phyloP scores from a whole-genome alignment of 352 stramenopile genomes.

The Pythium insidiosum region DNA sequence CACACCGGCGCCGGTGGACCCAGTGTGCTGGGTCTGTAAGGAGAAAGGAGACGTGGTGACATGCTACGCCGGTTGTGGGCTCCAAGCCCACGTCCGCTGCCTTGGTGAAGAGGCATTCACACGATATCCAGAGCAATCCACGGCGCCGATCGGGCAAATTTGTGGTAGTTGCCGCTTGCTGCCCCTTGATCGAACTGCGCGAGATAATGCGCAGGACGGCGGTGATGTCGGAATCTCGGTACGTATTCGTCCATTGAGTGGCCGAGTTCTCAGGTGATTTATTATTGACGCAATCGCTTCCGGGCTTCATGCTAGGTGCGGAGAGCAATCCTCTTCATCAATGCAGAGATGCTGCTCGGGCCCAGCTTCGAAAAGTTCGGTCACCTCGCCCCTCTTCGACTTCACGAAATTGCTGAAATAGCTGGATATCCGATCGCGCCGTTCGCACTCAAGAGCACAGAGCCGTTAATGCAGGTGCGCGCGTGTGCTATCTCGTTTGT shows the following conservation, averaged over 20 bases:
- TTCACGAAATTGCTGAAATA: constrained; percentile 71
- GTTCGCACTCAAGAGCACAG: constrained; percentile 70
- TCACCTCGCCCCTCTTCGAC: constrained; percentile 56
- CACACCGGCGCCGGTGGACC: constrained; percentile 8
- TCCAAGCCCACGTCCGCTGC: constrained; percentile 45
- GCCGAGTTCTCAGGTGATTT: no score
- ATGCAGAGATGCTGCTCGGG: constrained; percentile 54
- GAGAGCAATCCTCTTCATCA: constrained; percentile 61
- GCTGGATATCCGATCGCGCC: constrained; percentile 74
- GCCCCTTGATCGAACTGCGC: constrained; percentile 52
- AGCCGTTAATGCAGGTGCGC: constrained; percentile 66
- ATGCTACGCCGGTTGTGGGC: constrained; percentile 51
- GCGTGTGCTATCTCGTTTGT: no score
- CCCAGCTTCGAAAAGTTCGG: constrained; percentile 75
- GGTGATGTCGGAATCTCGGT: constrained; percentile 46
- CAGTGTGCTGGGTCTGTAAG: constrained; percentile 38
- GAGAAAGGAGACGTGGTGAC: constrained; percentile 41
- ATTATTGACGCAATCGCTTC: no score
- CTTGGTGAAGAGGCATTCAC: constrained; percentile 57
- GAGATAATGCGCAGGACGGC: constrained; percentile 66
- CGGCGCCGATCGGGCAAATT: constrained; percentile 19
- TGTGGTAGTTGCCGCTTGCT: constrained; percentile 71
- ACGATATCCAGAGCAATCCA: neutral
- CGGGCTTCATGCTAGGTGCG: constrained; percentile 25
- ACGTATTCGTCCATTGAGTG: no score